Conservation (phyloP, 306 rosid species). For the Sicyos edulis region DNA sequence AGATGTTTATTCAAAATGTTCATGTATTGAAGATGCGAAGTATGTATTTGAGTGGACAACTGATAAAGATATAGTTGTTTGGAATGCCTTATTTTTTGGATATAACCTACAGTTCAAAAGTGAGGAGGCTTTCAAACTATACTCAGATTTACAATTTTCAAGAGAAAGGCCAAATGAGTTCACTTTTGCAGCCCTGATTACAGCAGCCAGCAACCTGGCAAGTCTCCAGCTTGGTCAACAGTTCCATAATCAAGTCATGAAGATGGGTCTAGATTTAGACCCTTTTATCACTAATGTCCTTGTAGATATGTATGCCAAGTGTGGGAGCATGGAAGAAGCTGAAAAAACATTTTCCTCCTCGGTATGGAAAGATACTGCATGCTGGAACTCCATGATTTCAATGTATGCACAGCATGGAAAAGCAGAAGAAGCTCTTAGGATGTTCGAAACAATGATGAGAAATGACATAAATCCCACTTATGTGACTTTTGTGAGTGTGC, state of each 20-base stretch:
- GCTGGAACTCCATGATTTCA: conserved; percentile 89
- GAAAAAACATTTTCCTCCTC: conserved; percentile 40
- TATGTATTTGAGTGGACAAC: conserved; percentile 61
- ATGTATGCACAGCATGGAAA: conserved; percentile 88
- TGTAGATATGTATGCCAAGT: conserved; percentile 83
- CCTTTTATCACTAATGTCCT: conserved; percentile 66
- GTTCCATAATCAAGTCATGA: conserved; percentile 73
- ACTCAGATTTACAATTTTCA: conserved; percentile 45
- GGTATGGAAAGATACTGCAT: conserved; percentile 50
- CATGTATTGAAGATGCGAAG: conserved; percentile 52
- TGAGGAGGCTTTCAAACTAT: conserved; percentile 69
- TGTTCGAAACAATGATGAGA: conserved; percentile 47
- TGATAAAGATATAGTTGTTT: conserved; percentile 70
- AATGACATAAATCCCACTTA: conserved; percentile 53
- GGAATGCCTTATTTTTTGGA: conserved; percentile 84
- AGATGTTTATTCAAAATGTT: conserved; percentile 84
- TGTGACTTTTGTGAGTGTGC: conserved; percentile 71
- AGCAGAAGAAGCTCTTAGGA: conserved; percentile 51
- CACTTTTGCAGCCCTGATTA: conserved; percentile 61
- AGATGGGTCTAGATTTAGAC: conserved; percentile 58
- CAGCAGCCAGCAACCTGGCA: conserved; percentile 65
- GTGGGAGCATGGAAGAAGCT: conserved; percentile 73
- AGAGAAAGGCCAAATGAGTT: conserved; percentile 63
- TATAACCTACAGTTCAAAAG: conserved; percentile 47
- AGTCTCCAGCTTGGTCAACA: conserved; percentile 72